A percentile compares a stretch with the other conserved stretches of the same genome.
Conservation (phyloP, 495 filamentous ascomycete species). For the Lophiostoma macrostomum region DNA sequence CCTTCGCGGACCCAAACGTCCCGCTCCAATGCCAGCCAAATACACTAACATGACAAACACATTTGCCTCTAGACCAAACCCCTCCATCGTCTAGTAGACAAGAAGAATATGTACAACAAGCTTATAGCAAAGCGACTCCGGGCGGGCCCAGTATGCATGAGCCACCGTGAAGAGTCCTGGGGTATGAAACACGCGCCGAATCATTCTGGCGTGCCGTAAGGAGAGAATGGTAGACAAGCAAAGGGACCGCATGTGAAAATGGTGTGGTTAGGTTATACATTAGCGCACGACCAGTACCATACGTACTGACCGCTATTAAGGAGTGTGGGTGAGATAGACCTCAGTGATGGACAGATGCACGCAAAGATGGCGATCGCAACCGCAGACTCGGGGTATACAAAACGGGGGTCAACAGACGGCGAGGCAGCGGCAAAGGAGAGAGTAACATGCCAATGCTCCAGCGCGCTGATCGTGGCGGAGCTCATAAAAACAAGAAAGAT, state of each 20-base stretch:
- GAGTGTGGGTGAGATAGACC: constrained; percentile 2
- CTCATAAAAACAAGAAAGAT: constrained; percentile 10
- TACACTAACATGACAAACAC: no score
- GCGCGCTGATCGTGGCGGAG: constrained; percentile 1
- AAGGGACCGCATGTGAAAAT: neutral
- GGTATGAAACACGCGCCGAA: constrained; percentile 8
- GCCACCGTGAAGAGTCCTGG: no score
- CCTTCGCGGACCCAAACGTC: no score
- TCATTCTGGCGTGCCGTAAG: constrained; percentile 5
- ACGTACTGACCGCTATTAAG: constrained; percentile 10
- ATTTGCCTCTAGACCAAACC: no score
- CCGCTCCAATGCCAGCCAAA: no score
- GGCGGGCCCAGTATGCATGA: no score
- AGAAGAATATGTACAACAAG: no score
- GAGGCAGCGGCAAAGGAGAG: constrained; percentile 1
- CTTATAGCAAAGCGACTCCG: no score
- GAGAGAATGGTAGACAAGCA: neutral
- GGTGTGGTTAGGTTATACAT: constrained; percentile 2
- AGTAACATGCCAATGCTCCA: constrained; percentile 14
- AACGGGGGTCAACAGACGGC: neutral
- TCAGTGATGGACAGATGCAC: neutral
- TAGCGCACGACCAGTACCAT: neutral
- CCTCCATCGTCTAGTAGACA: no score
- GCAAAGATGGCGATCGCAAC: neutral
- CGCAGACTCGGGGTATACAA: constrained; percentile 16